Conservation (phyloP, 768 basidiomycete genomes). For the Lactarius indigo region DNA sequence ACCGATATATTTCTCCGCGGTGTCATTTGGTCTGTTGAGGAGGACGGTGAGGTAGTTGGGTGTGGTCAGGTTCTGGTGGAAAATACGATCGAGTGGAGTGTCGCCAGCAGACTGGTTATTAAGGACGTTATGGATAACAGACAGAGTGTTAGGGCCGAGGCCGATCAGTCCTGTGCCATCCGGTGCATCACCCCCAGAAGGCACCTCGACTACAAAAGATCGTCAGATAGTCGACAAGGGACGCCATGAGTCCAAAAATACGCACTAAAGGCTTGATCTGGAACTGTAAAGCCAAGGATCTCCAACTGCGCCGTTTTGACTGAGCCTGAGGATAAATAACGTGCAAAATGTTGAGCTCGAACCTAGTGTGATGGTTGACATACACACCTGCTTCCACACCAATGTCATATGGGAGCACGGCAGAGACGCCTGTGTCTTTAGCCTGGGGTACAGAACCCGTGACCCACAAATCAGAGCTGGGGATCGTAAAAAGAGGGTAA, state of each 20-base stretch:
- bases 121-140: conserved; percentile 39
- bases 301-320: conserved; percentile 43
- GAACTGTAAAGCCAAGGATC: conserved; percentile 43
- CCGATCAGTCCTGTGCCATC: conserved; percentile 45
- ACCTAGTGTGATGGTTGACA: too few relatives aligned
- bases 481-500: background rate
- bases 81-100: conserved; percentile 60
- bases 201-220: conserved; percentile 40
- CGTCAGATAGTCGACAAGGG: background rate
- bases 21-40: conserved; percentile 57
- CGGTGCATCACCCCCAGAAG: conserved; percentile 30
- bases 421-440: conserved; percentile 36
- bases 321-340: conserved; percentile 32
- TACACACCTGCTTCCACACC: conserved; percentile 37
- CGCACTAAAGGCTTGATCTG: conserved; percentile 48
- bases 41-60: conserved; percentile 62
- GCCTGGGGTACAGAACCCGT: conserved; percentile 42
- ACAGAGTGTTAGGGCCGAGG: conserved; percentile 57
- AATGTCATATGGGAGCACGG: conserved; percentile 50
- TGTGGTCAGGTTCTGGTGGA: conserved; percentile 49
- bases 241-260: background rate
- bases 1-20: conserved; percentile 47
- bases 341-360: background rate
- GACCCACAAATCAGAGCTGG: conserved; percentile 64
- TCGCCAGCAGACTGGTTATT: conserved; percentile 40